A percentile compares a stretch with the other conserved stretches of the same genome.
Conservation (phyloP, 768 basidiomycete genomes). For the Rhodotorula sphaerocarpa region DNA sequence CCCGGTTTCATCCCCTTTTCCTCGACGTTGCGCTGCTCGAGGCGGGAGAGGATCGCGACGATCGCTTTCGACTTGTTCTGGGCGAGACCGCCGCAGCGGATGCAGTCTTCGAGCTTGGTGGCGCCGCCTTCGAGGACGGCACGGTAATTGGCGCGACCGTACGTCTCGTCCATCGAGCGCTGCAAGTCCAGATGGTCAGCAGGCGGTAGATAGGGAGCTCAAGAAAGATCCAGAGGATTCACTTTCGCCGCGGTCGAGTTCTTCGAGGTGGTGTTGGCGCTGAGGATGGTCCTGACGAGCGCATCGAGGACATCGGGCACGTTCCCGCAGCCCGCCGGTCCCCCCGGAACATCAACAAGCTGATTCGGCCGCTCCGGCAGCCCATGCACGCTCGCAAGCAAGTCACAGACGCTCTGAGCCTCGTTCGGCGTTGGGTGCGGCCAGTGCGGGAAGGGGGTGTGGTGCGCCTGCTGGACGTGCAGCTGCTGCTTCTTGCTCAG, state of each 20-base stretch:
- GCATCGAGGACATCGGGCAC: slow-evolving; percentile 38
- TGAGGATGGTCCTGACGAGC: slow-evolving; percentile 31
- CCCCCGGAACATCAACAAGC: slow-evolving; percentile 27
- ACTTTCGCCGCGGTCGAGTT: slow-evolving; percentile 11
- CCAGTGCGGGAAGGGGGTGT: slow-evolving; percentile 37
- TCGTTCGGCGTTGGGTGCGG: slow-evolving; percentile 24
- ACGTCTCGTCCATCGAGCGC: slow-evolving; percentile 28
- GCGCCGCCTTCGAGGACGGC: slow-evolving; percentile 28
- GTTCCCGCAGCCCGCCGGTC: slow-evolving; percentile 34
- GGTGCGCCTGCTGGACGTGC: background rate
- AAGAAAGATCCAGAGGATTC: too few relatives aligned
- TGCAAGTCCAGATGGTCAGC: background rate
- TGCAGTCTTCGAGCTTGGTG: slow-evolving; percentile 29
- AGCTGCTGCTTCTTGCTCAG: slow-evolving; percentile 10
- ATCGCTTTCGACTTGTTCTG: slow-evolving; percentile 38
- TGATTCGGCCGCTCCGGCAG: slow-evolving; percentile 26
- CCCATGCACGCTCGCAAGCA: slow-evolving; percentile 35
- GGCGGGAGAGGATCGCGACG: slow-evolving; percentile 21
- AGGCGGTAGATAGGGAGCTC: background rate
- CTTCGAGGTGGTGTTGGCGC: slow-evolving; percentile 29
- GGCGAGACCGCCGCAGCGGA: slow-evolving; percentile 36
- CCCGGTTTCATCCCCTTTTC: slow-evolving; percentile 4
- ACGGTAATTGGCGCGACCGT: slow-evolving; percentile 33
- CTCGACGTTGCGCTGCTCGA: slow-evolving; percentile 16
- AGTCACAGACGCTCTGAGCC: slow-evolving; percentile 33